Conservation (phyloP, 192 early-diverging fungal genomes). For the Phycomyces blakesleeanus region DNA sequence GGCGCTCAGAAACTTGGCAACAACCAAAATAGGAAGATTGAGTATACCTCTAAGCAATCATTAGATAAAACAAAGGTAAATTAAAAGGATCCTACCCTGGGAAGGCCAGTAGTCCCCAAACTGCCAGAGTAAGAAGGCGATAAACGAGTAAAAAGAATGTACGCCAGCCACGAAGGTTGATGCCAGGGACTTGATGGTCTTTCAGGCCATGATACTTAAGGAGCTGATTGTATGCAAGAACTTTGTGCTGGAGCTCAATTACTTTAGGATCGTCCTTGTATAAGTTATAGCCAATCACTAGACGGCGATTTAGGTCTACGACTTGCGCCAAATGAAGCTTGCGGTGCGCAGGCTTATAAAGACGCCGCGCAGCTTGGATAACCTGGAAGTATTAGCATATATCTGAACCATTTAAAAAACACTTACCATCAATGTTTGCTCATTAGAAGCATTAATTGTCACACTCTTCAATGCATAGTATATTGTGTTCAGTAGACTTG, state of each 20-base stretch:
- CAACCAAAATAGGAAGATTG: slow-evolving; percentile 52
- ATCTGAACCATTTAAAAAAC: not conserved
- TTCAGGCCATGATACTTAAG: slow-evolving; percentile 90
- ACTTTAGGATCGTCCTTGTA: slow-evolving; percentile 83
- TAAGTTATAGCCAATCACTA: slow-evolving; percentile 77
- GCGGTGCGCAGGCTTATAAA: slow-evolving; percentile 87
- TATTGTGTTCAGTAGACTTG: slow-evolving; percentile 71
- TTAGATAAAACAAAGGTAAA: not conserved
- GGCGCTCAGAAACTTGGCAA: slow-evolving; percentile 49
- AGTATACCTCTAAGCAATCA: slow-evolving; percentile 41
- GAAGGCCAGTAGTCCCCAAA: slow-evolving; percentile 75
- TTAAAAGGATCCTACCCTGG: slow-evolving; percentile 64
- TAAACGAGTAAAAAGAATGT: slow-evolving; percentile 70
- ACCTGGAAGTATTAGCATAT: slow-evolving; percentile 42
- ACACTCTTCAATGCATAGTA: slow-evolving; percentile 79
- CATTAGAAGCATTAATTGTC: slow-evolving; percentile 90
- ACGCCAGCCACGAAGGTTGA: slow-evolving; percentile 59
- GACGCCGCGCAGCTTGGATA: slow-evolving; percentile 90
- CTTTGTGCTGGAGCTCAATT: slow-evolving; percentile 66
- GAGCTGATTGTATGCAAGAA: slow-evolving; percentile 84
- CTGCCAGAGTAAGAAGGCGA: slow-evolving; percentile 63
- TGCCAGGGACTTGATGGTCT: slow-evolving; percentile 95
- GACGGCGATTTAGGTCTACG: slow-evolving; percentile 86
- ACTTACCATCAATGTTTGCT: slow-evolving; percentile 83
- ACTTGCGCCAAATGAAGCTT: slow-evolving; percentile 82